Percentiles rank a stretch among this genome's conserved stretches.
Evolutionary conservation across 2,329 filamentous ascomycete species (phyloP).

Genomic region (Lecanicillium sp.): DNA sequence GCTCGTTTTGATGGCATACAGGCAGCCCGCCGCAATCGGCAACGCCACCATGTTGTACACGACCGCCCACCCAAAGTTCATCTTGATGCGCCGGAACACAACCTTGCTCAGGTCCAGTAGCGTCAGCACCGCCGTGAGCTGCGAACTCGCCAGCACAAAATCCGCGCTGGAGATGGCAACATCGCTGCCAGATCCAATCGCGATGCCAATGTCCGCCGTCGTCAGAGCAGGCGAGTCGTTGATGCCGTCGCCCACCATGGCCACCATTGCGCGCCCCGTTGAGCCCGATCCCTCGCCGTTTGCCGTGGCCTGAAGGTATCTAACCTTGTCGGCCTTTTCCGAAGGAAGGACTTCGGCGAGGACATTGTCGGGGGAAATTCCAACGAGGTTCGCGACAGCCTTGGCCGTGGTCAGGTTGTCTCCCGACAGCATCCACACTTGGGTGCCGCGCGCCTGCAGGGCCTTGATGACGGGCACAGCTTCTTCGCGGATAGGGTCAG

Average conservation of each 20-base stretch:
- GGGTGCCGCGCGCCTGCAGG: slow-evolving; percentile 59
- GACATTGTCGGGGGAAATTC: slow-evolving; percentile 67
- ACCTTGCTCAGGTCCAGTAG: slow-evolving; percentile 64
- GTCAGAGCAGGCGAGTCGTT: slow-evolving; percentile 82
- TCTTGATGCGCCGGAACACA: slow-evolving; percentile 71
- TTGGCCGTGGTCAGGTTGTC: slow-evolving; percentile 82
- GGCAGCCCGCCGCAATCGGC: slow-evolving; percentile 72
- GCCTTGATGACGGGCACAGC: slow-evolving; percentile 57
- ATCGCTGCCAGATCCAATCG: slow-evolving; percentile 77
- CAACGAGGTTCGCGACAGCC: slow-evolving; percentile 69
- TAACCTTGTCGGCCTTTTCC: slow-evolving; percentile 70
- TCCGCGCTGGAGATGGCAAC: slow-evolving; percentile 75
- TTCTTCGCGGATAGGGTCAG: slow-evolving; percentile 75
- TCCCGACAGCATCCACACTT: slow-evolving; percentile 88
- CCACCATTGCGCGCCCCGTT: slow-evolving; percentile 49
- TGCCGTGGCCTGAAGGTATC: slow-evolving; percentile 51
- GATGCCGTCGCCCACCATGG: slow-evolving; percentile 85
- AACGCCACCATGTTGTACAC: slow-evolving; percentile 75
- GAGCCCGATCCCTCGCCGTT: slow-evolving; percentile 26
- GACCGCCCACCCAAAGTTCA: slow-evolving; percentile 83
- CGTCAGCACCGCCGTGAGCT: slow-evolving; percentile 64
- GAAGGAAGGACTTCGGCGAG: slow-evolving; percentile 82
- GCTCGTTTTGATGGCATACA: slow-evolving; percentile 53
- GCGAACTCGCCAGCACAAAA: slow-evolving; percentile 73
- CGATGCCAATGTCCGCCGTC: slow-evolving; percentile 75